phyloP scores from a whole-genome alignment of 805 yeast genomes.

The Metschnikowia aberdeeniae region DNA sequence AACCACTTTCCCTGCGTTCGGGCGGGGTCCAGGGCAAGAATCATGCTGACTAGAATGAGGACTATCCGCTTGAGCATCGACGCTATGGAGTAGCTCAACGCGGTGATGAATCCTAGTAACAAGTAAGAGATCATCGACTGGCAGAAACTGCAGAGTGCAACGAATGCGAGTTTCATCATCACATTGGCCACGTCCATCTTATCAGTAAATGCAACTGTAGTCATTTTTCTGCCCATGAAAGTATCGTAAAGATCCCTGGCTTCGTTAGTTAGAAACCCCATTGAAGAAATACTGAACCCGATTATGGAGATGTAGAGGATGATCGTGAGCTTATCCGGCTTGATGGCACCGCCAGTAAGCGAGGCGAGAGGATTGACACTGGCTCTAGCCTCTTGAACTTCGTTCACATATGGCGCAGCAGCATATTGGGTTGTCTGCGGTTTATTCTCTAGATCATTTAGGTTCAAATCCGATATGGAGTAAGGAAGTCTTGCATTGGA shows the following conservation, averaged over 20 bases:
- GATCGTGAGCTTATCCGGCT: slow-evolving; percentile 78
- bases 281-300: slow-evolving; percentile 69
- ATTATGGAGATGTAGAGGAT: slow-evolving; percentile 72
- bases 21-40: slow-evolving; percentile 44
- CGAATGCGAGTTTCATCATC: slow-evolving; percentile 49
- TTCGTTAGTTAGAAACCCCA: slow-evolving; percentile 68
- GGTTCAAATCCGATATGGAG: slow-evolving; percentile 30
- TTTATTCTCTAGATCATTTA: slow-evolving; percentile 22
- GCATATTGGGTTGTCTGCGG: not conserved
- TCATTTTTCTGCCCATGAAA: not conserved
- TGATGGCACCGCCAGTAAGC: slow-evolving; percentile 20
- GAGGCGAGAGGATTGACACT: slow-evolving; percentile 21
- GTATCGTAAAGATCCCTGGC: slow-evolving; percentile 29
- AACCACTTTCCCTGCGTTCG: slow-evolving; percentile 20
- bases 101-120: slow-evolving; percentile 73
- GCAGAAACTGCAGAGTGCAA: slow-evolving; percentile 72
- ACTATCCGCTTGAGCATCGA: slow-evolving; percentile 86
- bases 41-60: slow-evolving; percentile 70
- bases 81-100: slow-evolving; percentile 83
- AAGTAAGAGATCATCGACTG: slow-evolving; percentile 82
- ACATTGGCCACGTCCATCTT: slow-evolving; percentile 25
- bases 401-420: slow-evolving; percentile 8
- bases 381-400: slow-evolving; percentile 16
- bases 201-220: slow-evolving; percentile 14
- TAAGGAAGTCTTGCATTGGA: slow-evolving; percentile 26